phyloP scores from a whole-genome alignment of 805 yeast species.

The Saturnispora hagleri region DNA sequence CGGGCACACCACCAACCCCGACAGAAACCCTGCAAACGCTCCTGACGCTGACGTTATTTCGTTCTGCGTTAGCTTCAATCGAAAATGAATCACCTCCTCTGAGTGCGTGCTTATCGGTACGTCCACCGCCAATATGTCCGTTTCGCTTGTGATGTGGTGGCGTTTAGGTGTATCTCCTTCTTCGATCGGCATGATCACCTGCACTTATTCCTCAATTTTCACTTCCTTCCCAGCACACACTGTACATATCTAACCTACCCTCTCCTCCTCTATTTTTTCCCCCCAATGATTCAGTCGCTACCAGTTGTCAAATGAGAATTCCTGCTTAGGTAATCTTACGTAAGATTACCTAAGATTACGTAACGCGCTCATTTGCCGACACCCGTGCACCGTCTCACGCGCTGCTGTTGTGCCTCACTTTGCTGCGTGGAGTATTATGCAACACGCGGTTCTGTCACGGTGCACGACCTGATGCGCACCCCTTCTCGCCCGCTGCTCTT shows the following conservation, averaged over 20 bases:
- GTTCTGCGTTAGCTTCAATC: conserved; percentile 16
- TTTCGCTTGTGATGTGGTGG: conserved; percentile 11
- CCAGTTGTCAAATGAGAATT: background rate
- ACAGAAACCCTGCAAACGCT: conserved; percentile 84
- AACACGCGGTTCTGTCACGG: no score
- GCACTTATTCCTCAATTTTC: background rate
- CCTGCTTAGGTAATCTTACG: background rate
- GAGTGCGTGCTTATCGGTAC: conserved; percentile 13
- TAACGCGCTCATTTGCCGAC: background rate
- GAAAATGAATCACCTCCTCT: conserved; percentile 10
- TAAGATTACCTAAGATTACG: background rate
- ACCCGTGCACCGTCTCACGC: no score
- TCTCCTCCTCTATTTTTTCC: background rate
- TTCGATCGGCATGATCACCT: background rate
- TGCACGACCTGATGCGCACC: no score
- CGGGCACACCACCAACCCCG: conserved; percentile 90
- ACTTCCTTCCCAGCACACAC: background rate
- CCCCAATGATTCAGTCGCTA: background rate
- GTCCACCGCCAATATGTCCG: conserved; percentile 12
- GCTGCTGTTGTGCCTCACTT: no score
- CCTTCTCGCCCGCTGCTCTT: no score
- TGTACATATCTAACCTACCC: background rate
- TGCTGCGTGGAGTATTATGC: no score
- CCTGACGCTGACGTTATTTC: conserved; percentile 76
- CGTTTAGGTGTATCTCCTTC: conserved; percentile 9